These are phyloP conservation scores for Trichophyton benhamiae DNA, from an alignment of 2,329 filamentous ascomycete species.

Conservation along the genomic window DNA sequence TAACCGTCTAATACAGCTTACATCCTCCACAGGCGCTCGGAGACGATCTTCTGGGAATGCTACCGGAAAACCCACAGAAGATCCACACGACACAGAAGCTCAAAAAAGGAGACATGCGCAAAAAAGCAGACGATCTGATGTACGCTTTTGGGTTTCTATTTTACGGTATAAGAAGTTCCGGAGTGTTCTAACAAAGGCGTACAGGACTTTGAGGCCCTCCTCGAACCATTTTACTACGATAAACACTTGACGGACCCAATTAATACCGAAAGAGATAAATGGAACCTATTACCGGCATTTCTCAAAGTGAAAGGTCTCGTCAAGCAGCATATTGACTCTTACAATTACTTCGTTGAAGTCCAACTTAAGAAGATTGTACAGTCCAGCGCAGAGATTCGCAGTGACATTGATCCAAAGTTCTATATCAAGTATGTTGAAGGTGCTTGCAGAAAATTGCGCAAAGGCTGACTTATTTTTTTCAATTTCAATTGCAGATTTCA, in stretches of 20 bases:
- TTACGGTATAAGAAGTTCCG: background rate
- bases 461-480: background rate
- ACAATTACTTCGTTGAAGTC: constrained; percentile 95
- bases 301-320: constrained; percentile 93
- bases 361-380: constrained; percentile 95
- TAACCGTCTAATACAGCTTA: background rate
- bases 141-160: background rate
- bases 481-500: constrained; percentile 44
- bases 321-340: constrained; percentile 97
- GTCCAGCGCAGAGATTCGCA: constrained; percentile 76
- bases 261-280: constrained; percentile 70
- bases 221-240: constrained; percentile 58
- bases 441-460: background rate
- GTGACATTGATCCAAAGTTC: constrained; percentile 85
- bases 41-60: background rate
- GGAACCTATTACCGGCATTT: constrained; percentile 93
- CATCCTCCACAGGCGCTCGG: background rate
- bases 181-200: background rate
- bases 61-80: background rate
- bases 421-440: constrained; percentile 54
- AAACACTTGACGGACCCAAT: constrained; percentile 58
- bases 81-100: background rate
- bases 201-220: constrained; percentile 47
- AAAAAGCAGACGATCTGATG: constrained; percentile 7
- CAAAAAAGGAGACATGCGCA: background rate